Percentiles rank a stretch among this genome's conserved stretches.
These are phyloP conservation scores for Ailanthus altissimus DNA, from an alignment of 345 rosid species.

Conservation along the genomic window DNA sequence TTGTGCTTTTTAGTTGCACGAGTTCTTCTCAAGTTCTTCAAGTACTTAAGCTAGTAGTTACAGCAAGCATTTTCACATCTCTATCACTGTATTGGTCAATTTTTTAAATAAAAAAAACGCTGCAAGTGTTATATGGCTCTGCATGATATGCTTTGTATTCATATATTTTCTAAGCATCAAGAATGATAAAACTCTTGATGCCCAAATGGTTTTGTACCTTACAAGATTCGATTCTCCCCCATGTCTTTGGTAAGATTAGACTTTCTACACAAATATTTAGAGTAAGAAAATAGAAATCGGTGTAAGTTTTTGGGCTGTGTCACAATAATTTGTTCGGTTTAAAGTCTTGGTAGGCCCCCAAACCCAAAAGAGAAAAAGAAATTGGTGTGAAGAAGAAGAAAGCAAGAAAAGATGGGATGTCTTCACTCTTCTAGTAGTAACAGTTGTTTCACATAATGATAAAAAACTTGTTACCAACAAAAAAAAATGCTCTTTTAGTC, in stretches of 20 bases:
- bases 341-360: no score
- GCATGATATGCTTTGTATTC: not conserved
- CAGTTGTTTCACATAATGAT: not conserved
- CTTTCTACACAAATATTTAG: no score
- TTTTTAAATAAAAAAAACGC: not conserved
- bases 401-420: not conserved
- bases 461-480: not conserved
- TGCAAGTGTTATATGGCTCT: not conserved
- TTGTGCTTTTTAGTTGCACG: slow-evolving; percentile 13
- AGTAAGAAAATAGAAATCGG: no score
- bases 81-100: not conserved
- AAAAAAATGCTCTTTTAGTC: not conserved
- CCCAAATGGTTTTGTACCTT: no score
- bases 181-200: no score
- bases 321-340: no score
- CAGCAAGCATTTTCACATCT: not conserved
- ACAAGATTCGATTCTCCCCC: no score
- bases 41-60: not conserved
- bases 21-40: slow-evolving; percentile 8
- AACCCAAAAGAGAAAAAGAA: no score
- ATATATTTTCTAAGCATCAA: not conserved
- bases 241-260: no score
- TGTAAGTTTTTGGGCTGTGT: no score
- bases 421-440: not conserved
- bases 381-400: not conserved